Evolutionary conservation across 208 protist genomes (phyloP).

Genomic region (Crithidia bombi): DNA sequence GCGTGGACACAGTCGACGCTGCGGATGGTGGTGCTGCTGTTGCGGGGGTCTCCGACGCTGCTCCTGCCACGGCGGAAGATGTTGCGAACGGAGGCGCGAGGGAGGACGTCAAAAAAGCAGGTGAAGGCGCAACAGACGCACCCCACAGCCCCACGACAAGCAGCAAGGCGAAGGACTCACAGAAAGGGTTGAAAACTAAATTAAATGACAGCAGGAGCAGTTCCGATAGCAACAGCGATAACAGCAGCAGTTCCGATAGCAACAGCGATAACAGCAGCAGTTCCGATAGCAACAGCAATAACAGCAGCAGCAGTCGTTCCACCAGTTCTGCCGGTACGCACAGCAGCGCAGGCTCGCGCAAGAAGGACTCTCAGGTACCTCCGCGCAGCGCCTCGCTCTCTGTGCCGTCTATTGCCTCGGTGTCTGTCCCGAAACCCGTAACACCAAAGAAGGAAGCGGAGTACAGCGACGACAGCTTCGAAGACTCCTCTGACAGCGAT

Average conservation of each 20-base stretch:
- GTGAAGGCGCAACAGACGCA: neutral
- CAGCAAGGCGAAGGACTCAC: neutral
- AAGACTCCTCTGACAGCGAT: constrained; percentile 34
- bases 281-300: constrained; percentile 5
- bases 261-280: constrained; percentile 8
- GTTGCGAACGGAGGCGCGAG: neutral
- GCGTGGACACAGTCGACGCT: constrained; percentile 1
- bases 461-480: constrained; percentile 48
- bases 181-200: neutral
- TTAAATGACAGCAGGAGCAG: neutral
- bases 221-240: constrained; percentile 2
- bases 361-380: neutral
- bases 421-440: constrained; percentile 20
- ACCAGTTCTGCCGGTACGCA: constrained; percentile 10
- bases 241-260: no score
- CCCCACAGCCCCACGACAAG: neutral
- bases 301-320: constrained; percentile 6
- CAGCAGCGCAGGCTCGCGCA: neutral
- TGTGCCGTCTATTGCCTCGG: constrained; percentile 8
- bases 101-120: neutral
- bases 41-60: neutral
- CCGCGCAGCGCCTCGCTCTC: neutral
- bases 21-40: neutral
- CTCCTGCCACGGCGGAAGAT: neutral
- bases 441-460: constrained; percentile 10